Evolutionary conservation across 129 eudicot genomes (phyloP).

Genomic region (Chrysanthemum makinoi): DNA sequence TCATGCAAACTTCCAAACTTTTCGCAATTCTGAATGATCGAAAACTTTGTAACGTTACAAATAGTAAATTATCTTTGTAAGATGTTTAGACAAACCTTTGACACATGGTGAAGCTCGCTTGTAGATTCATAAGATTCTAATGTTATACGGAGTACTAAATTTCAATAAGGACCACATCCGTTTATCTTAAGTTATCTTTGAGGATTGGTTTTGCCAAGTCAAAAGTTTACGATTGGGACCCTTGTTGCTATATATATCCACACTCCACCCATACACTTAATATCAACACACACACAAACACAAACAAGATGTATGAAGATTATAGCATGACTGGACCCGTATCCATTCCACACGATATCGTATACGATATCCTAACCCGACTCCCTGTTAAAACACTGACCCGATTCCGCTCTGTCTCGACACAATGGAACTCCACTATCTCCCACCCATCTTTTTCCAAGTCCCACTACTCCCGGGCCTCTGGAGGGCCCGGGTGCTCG

Average conservation of each 20-base stretch:
- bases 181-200: background rate
- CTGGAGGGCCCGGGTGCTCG: conserved; percentile 1
- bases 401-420: conserved; percentile 36
- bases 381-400: conserved; percentile 33
- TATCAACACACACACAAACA: background rate
- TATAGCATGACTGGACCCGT: conserved; percentile 9
- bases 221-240: conserved; percentile 13
- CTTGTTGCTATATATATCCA: conserved; percentile 21
- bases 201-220: background rate
- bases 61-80: too few species aligned
- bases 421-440: conserved; percentile 38
- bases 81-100: too few species aligned
- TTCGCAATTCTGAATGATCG: too few species aligned
- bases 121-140: too few species aligned
- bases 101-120: too few species aligned
- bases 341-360: conserved; percentile 30
- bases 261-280: conserved; percentile 14
- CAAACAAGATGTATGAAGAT: conserved; percentile 7
- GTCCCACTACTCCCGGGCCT: conserved; percentile 26
- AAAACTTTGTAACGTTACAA: too few species aligned
- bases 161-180: too few species aligned
- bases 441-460: conserved; percentile 27
- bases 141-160: too few species aligned
- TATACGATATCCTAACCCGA: conserved; percentile 33
- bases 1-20: too few species aligned